Percentiles rank a stretch among this genome's conserved stretches.
phyloP scores from a whole-genome alignment of 1,139 yeast genomes.

The Geotrichum carabidarum region DNA sequence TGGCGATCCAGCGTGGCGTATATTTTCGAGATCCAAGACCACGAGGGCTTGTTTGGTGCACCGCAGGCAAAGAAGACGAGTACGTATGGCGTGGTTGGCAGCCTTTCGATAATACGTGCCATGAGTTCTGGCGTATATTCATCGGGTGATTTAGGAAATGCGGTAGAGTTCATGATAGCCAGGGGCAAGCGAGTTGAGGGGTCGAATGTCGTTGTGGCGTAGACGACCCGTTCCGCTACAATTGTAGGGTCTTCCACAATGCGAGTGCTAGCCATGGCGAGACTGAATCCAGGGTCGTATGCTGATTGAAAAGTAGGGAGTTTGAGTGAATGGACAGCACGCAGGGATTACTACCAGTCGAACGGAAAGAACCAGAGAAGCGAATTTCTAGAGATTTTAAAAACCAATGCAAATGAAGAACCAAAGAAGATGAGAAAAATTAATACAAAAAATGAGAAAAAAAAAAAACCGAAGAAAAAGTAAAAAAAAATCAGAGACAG shows the following conservation, averaged over 20 bases:
- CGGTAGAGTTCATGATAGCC: slow-evolving; percentile 72
- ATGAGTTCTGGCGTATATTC: slow-evolving; percentile 25
- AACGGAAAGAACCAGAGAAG: not conserved
- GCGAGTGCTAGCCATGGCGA: slow-evolving; percentile 22
- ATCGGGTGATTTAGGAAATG: slow-evolving; percentile 40
- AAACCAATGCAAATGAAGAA: not conserved
- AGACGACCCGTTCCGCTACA: slow-evolving; percentile 47
- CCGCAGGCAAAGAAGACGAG: slow-evolving; percentile 77
- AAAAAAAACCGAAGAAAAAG: not conserved
- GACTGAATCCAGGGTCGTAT: slow-evolving; percentile 15
- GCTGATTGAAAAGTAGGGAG: slow-evolving; percentile 19
- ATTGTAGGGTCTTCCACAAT: slow-evolving; percentile 22
- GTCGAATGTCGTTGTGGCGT: slow-evolving; percentile 54
- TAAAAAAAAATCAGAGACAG: not conserved
- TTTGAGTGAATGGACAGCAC: slow-evolving; percentile 10
- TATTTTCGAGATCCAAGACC: slow-evolving; percentile 79
- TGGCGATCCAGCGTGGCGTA: slow-evolving; percentile 62
- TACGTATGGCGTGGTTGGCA: slow-evolving; percentile 56
- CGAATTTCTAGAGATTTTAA: not conserved
- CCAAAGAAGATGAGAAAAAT: not conserved
- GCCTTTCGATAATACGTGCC: slow-evolving; percentile 33
- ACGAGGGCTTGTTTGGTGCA: slow-evolving; percentile 48
- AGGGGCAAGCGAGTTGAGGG: slow-evolving; percentile 60
- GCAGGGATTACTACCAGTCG: not conserved
- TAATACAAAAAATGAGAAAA: not conserved